phyloP scores from a whole-genome alignment of 495 filamentous ascomycete species.

The Lasiosphaeria ovina region DNA sequence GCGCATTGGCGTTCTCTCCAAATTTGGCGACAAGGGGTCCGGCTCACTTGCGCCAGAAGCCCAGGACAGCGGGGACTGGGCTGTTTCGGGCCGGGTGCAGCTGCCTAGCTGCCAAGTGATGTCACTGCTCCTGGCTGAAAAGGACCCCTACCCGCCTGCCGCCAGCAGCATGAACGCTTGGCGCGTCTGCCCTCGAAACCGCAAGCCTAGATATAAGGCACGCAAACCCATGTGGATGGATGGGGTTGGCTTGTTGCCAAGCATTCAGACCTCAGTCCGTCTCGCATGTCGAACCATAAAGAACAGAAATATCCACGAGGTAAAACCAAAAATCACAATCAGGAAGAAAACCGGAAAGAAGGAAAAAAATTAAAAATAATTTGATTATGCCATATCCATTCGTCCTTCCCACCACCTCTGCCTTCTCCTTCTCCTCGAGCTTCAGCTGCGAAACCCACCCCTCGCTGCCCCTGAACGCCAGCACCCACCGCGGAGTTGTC shows the following conservation, averaged over 20 bases:
- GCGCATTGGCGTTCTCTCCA: too few relatives aligned
- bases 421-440: conserved; percentile 71
- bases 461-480: conserved; percentile 72
- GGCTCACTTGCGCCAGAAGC: too few relatives aligned
- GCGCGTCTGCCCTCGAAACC: neutral
- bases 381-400: conserved; percentile 80
- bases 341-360: neutral
- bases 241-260: conserved; percentile 1
- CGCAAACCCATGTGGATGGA: neutral
- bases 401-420: conserved; percentile 77
- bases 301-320: neutral
- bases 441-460: conserved; percentile 74
- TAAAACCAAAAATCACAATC: neutral
- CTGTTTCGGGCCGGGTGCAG: too few relatives aligned
- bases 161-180: too few relatives aligned
- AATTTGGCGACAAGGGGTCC: too few relatives aligned
- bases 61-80: too few relatives aligned
- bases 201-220: neutral
- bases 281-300: neutral
- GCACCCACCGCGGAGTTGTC: conserved; percentile 74
- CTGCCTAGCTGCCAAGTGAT: too few relatives aligned
- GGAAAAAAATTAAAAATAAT: neutral
- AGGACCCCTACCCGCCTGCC: too few relatives aligned
- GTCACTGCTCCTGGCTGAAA: too few relatives aligned
- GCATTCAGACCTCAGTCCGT: conserved; percentile 4